Base-by-base conservation (phyloP, 1,284 basidiomycete species). In the Irpex sp. region DNA sequence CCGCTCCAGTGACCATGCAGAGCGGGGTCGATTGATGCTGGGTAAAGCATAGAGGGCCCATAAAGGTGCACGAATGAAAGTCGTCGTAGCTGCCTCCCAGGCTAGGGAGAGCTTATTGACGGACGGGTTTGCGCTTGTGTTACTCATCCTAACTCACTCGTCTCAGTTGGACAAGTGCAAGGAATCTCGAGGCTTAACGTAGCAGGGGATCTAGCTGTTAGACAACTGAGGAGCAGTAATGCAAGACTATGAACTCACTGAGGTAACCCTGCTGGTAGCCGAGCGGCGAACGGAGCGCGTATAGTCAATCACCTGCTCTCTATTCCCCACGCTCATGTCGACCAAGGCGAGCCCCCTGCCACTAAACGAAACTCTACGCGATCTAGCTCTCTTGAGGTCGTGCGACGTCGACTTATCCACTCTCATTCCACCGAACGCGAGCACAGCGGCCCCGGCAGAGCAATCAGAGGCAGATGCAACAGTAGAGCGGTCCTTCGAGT, bases 301-400 rank as follows among this genome's bases (percentile, higher is more conserved):
- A 46, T n/a, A 46, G 39, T n/a, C 39, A 46, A 46, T 58, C 57
- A 58, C 11, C 19, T 43, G 43, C 57, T 17, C 36, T 19, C 21
- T 58, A 36, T 33, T 15, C 57, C 11, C 43, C 35, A 58, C 57
- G 37, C 36, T 58, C 57, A 77, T 78, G 76, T 62, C 74, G 39
- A 72, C 74, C 21, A 83, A 79, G 66, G 53, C 76, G 3, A 84
- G 84, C 66, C 81, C 85, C 8, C 77, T 92, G 31, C 77, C 86
- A 5, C 77, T 91, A 53, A 75, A 79, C 62, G 80, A 84, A 63
- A 86, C 84, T 2, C 78, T 92, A 49, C 85, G 82, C n/a, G 90
- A 92, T 73, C 82, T 92, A 35, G 89, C 90, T 1, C 74, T 90
- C 35, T 75, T 92, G 21, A 83, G 87, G 49, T 83, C 84, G 21